Evolutionary conservation across 177 flowering plant genomes (phyloP).

Genomic region (Tripterygium wilfordii): DNA sequence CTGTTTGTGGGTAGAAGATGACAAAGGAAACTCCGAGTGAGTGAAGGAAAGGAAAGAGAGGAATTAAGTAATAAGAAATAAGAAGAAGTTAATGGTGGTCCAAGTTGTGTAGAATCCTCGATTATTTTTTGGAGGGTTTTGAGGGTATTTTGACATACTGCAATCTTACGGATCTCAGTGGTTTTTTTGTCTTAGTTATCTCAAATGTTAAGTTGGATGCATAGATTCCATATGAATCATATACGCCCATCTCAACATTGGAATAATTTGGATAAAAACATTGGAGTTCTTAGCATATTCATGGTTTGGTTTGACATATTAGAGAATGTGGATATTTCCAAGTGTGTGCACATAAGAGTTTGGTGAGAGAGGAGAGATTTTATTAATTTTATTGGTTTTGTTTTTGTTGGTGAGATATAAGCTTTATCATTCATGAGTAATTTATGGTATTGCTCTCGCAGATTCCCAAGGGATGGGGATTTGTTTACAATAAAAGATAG

Average conservation of each 20-base stretch:
- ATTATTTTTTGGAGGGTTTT: constrained; percentile 37
- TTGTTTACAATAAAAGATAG: constrained; percentile 8
- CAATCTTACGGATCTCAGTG: too few species aligned
- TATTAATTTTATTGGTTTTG: constrained; percentile 10
- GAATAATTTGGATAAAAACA: too few species aligned
- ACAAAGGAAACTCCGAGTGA: constrained; percentile 32
- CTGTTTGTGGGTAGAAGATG: constrained; percentile 53
- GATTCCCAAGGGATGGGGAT: constrained; percentile 84
- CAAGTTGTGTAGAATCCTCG: constrained; percentile 31
- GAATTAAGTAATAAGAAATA: neutral
- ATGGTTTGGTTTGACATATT: too few species aligned
- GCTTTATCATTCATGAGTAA: constrained; percentile 32
- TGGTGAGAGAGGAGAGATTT: constrained; percentile 19
- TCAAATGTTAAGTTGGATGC: too few species aligned
- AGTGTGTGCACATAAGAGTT: constrained; percentile 18
- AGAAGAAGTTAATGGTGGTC: constrained; percentile 26
- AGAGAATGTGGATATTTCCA: too few species aligned
- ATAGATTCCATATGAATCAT: too few species aligned
- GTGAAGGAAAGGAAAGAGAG: too few species aligned
- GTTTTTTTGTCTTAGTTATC: too few species aligned
- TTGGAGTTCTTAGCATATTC: too few species aligned
- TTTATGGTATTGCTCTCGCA: constrained; percentile 40
- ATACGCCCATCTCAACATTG: too few species aligned
- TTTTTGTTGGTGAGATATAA: too few species aligned
- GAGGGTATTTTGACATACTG: constrained; percentile 21